These are phyloP conservation scores for Fragaria nilgerrensis DNA, from an alignment of 306 rosid species.

Conservation along the genomic window DNA sequence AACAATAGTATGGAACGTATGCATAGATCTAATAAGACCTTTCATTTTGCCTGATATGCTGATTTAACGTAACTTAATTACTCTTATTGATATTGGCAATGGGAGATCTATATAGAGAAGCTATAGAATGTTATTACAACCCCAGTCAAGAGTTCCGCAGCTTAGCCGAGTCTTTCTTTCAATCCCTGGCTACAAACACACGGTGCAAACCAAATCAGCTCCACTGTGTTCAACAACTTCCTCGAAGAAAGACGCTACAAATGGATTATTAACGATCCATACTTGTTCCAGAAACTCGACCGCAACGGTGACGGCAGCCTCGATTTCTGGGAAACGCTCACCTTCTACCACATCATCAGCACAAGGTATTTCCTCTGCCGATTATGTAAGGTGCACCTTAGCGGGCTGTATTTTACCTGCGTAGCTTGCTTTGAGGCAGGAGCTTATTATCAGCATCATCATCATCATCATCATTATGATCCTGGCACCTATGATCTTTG, in stretches of 20 bases:
- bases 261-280: neutral
- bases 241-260: neutral
- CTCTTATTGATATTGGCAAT: neutral
- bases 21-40: neutral
- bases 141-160: neutral
- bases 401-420: conserved; percentile 13
- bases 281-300: neutral
- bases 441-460: neutral
- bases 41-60: neutral
- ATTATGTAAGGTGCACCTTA: neutral
- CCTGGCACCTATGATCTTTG: conserved; percentile 11
- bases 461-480: neutral
- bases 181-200: neutral
- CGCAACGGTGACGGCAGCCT: neutral
- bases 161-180: neutral
- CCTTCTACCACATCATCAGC: conserved; percentile 21
- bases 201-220: neutral
- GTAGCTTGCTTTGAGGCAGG: neutral
- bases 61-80: neutral
- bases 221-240: neutral
- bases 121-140: neutral
- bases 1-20: no score
- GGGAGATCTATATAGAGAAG: neutral
- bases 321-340: conserved; percentile 5
- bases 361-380: neutral